Percentiles rank a stretch among this genome's conserved stretches.
Evolutionary conservation across 257 asterid species (phyloP).

Genomic region (Ligustrum vulgare): DNA sequence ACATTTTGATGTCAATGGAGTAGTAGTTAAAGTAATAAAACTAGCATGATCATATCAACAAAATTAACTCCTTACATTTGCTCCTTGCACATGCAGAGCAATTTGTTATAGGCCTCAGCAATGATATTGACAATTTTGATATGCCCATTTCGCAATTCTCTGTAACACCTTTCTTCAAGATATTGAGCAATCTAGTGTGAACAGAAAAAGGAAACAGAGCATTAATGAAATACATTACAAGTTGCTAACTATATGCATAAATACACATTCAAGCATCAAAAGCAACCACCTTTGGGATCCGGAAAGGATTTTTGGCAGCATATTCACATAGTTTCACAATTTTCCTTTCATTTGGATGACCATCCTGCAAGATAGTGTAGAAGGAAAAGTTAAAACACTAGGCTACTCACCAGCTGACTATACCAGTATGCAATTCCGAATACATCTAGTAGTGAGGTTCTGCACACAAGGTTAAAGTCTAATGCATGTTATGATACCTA

Average conservation of each 20-base stretch:
- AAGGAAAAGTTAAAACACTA: constrained; percentile 17
- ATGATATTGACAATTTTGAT: constrained; percentile 57
- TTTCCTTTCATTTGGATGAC: constrained; percentile 69
- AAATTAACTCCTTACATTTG: constrained; percentile 68
- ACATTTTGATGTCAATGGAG: constrained; percentile 2
- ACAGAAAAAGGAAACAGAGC: constrained; percentile 12
- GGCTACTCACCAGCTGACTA: background rate
- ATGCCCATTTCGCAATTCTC: constrained; percentile 78
- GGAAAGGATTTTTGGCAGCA: constrained; percentile 86
- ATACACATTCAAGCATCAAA: background rate
- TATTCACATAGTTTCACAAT: constrained; percentile 86
- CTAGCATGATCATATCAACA: constrained; percentile 13
- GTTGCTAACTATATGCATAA: background rate
- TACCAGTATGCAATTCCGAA: background rate
- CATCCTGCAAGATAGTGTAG: constrained; percentile 52
- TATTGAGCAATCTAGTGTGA: constrained; percentile 67
- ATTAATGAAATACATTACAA: constrained; percentile 4
- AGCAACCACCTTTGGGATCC: constrained; percentile 78
- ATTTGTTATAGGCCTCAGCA: constrained; percentile 69
- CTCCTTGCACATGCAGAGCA: constrained; percentile 74
- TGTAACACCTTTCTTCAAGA: constrained; percentile 93
- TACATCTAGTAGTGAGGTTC: background rate
- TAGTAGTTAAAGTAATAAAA: constrained; percentile 6
- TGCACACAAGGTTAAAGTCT: background rate
- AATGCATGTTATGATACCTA: background rate